Base-by-base conservation (phyloP, 1,284 basidiomycete genomes). In the Vanrija humicola region DNA sequence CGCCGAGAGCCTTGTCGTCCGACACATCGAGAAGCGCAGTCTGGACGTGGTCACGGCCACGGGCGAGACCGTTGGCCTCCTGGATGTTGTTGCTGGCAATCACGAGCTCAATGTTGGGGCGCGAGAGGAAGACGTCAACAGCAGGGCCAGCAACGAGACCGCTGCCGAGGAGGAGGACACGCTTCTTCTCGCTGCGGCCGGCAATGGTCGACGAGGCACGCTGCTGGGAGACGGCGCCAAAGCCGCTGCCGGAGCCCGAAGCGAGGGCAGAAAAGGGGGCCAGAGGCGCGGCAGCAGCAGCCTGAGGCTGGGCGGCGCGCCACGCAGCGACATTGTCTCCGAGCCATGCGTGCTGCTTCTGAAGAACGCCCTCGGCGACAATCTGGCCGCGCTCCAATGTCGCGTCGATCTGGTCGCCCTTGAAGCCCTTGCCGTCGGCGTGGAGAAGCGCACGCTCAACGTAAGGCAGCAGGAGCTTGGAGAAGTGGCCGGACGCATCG, bases 131-230 rank as follows among this genome's bases (percentile, higher is more conserved):
- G 68, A 88, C 84, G 58, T 88, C 83, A 6, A 90, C 85, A 8
- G 87, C 87, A 12, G 90, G 91, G 3, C 86, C 86, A 14, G 90
- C 89, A 21, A 94, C 93, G 84, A 94, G 92, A 18, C 93, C 94
- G 52, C 88, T 90, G 10, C 93, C 93, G 5, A 96, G 81, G 62
- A 97, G 79, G 26, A 97, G 76, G 0, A 94, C 81, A 63, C 80
- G 84, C 76, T 86, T 88, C 78, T 85, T 85, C 70, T 75, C 54
- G 12, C 15, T 12, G 18, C 38, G 29, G 15, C 9, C 43, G 6
- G 21, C 38, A 23, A 38, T 34, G 6, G 25, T 26, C 14, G 43
- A 10, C 23, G 47, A 38, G 15, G 39, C 21, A 9, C 28, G 19
- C 47, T 52, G 44, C 14, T 56, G 46, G 10, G 45, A n/a, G 3